Evolutionary conservation across 2,329 filamentous ascomycete species (phyloP), one percentile per base, ranked within the genome.

Genomic region (Neonectria magnoliae): DNA sequence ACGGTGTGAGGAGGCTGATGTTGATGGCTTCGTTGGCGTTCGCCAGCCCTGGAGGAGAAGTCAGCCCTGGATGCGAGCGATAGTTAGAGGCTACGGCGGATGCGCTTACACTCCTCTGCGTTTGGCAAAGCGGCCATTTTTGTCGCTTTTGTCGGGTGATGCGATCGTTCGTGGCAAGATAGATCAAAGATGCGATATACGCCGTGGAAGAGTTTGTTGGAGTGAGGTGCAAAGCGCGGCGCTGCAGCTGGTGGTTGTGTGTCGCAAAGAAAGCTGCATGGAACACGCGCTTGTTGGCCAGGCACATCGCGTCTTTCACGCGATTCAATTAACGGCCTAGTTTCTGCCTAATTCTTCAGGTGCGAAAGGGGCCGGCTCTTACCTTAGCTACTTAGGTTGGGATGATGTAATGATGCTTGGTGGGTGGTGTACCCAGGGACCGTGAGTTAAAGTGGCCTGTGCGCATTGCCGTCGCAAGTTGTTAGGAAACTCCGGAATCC

Each of bases 11-110:
- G 38, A 92, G 83, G 57, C 86, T 88, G 72, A 93, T 84, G 57
- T 81, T 82, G 71, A 92, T 77, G 61, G 88, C 88, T 71, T 91
- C 85, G 71, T 87, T 91, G 75, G 88, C 83, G 72, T 86, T 82
- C 64, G 81, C 80, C 57, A 87, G 84, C 90, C 89, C 87, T 88
- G 54, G 29, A 41, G n/a, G 42, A 20, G 11, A 13, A 29, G 64
- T 78, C 62, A 75, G 69, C 48, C 64, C 22, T 52, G 50, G 56
- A 42, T 67, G 51, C 48, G 33, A n/a, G n/a, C n/a, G n/a, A n/a
- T n/a, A n/a, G n/a, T n/a, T n/a, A n/a, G n/a, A n/a, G n/a, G n/a
- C n/a, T n/a, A n/a, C n/a, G 25, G 59, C 51, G 11, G 33, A 48
- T 53, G 25, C 45, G 67, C 78, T 70, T 71, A 79, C 79, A 80